phyloP scores from a whole-genome alignment of 139 green algal genomes.

The Trebouxia sp. region DNA sequence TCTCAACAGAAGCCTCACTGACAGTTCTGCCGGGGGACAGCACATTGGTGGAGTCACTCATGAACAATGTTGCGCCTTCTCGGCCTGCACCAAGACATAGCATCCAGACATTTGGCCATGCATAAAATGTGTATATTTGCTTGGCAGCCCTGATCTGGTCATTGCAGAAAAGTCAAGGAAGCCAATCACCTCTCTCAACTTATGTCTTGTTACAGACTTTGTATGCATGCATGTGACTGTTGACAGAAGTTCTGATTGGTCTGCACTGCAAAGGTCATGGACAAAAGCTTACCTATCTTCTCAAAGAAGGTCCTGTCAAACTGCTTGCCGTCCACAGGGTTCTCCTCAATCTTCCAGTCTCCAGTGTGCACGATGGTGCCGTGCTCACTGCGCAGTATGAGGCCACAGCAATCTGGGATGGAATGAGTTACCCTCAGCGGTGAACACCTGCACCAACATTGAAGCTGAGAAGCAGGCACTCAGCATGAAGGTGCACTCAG shows the following conservation, averaged over 20 bases:
- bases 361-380: constrained; percentile 95
- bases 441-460: constrained; percentile 65
- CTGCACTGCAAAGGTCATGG: too few relatives aligned
- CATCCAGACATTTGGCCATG: too few relatives aligned
- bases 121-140: too few relatives aligned
- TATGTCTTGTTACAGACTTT: not conserved
- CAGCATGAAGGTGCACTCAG: too few relatives aligned
- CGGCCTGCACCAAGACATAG: constrained; percentile 42
- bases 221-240: not conserved
- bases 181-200: too few relatives aligned
- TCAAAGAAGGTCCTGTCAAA: constrained; percentile 93
- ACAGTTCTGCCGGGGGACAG: constrained; percentile 87
- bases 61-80: constrained; percentile 88
- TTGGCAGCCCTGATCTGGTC: too few relatives aligned
- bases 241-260: too few relatives aligned
- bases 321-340: constrained; percentile 84
- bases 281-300: constrained; percentile 67
- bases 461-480: too few relatives aligned
- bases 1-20: constrained; percentile 78
- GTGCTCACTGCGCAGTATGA: constrained; percentile 86
- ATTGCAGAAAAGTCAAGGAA: too few relatives aligned
- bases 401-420: constrained; percentile 96
- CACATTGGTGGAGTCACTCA: constrained; percentile 98
- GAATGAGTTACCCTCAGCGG: constrained; percentile 95
- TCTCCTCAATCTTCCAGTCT: constrained; percentile 99